Percentiles rank a stretch among this genome's conserved stretches.
phyloP scores from a whole-genome alignment of 2,329 filamentous ascomycete species.

The Xylariales sp. region DNA sequence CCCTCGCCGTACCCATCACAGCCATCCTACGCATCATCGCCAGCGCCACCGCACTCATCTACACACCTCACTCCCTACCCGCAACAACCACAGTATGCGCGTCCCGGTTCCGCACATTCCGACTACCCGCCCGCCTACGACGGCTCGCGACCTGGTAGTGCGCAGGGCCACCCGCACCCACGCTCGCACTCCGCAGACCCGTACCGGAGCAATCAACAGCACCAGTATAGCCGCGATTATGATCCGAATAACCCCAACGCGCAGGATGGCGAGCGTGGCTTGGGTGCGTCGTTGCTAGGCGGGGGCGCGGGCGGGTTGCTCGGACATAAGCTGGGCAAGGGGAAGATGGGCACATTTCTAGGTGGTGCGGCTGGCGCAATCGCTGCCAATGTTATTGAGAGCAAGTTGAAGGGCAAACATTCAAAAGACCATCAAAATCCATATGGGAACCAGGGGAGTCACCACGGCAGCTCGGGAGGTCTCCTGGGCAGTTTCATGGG shows the following conservation, averaged over 20 bases:
- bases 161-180: constrained; percentile 10
- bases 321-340: constrained; percentile 50
- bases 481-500: constrained; percentile 18
- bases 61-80: constrained; percentile 20
- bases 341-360: constrained; percentile 46
- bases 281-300: constrained; percentile 49
- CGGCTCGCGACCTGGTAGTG: constrained; percentile 1
- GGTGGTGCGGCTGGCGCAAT: constrained; percentile 51
- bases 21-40: constrained; percentile 16
- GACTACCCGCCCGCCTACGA: constrained; percentile 15
- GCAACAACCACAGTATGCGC: constrained; percentile 20
- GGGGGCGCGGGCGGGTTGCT: constrained; percentile 49
- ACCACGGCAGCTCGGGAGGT: constrained; percentile 16
- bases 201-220: constrained; percentile 11
- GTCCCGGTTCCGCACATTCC: constrained; percentile 25
- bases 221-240: constrained; percentile 9
- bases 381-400: constrained; percentile 47
- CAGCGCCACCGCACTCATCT: constrained; percentile 15
- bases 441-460: constrained; percentile 14
- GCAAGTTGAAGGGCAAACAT: constrained; percentile 30
- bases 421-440: constrained; percentile 10
- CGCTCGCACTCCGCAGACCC: constrained; percentile 25
- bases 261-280: constrained; percentile 46
- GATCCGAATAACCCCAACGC: constrained; percentile 6
- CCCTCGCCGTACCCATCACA: constrained; percentile 18